Evolutionary conservation across 345 rosid genomes (phyloP), one percentile per base, ranked within the genome.

Genomic region (Eutrema heterophyllum): DNA sequence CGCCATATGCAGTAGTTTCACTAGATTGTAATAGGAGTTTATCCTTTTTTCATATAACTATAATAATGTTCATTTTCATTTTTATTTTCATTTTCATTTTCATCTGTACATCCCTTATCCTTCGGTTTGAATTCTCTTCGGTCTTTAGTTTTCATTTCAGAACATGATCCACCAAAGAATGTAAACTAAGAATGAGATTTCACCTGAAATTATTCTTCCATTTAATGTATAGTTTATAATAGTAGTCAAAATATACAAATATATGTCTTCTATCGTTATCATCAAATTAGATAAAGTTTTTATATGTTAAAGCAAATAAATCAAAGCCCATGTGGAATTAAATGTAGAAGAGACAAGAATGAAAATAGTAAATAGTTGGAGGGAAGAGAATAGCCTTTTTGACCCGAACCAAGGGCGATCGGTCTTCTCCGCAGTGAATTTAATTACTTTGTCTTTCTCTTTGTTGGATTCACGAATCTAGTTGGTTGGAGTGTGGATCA

Each of bases 381-480:
- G 50, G 32, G 32, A 29, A 45, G 43, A 11, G 43, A 9, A 14
- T 43, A 56, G 43, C 43, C 27, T 56, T 55, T 55, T 55, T 55
- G 60, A 55, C 40, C 39, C 35, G 38, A 54, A 56, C 62, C 43
- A 35, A 56, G 41, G 7, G 64, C 3, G 45, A 58, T 36, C 16
- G 30, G 14, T 58, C 26, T 69, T 21, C 65, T 44, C 36, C 14
- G 15, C 33, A 70, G 9, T 70, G 49, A 58, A 46, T 58, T 70
- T 58, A 70, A 14, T 58, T 21, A 11, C 27, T 57, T 70, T 57
- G 66, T 46, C 66, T 24, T 46, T 58, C 45, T 57, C 57, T 70
- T 46, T 58, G 12, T 58, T 70, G 74, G 66, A 70, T 15, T 58
- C 46, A 57, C 66, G 46, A 70, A 70, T 70, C 66, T 35, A 24